Base-by-base conservation (phyloP, 2,329 filamentous ascomycete species). In the Paraphaeosphaeria sporulosa region DNA sequence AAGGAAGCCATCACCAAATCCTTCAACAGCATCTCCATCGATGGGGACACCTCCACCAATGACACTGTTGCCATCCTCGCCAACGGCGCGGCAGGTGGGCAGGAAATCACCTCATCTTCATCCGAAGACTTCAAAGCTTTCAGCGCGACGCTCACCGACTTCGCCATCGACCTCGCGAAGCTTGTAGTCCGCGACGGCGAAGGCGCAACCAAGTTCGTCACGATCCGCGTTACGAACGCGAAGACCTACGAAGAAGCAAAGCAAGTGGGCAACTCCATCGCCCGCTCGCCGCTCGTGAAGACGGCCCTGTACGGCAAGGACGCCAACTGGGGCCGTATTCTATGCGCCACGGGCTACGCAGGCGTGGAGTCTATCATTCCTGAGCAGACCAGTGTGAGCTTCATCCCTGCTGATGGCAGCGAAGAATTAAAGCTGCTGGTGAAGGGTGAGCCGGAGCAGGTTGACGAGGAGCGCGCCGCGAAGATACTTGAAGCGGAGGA, bases 191-290 rank as follows among this genome's bases (percentile, higher is more conserved):
- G 94, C 59, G 95, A 99, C 76, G 95, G 95, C 70, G 95, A 99
- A 80, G 95, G 95, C 59, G 95, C 95, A 4, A 99, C 95, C 57
- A 99, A 99, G 80, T 99, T 99, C 76, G 93, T 99, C 61, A 96
- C 93, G 5, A 92, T 99, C 69, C 90, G 89, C 61, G 92, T 98
- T 38, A 86, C 86, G 49, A 91, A 94, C 70, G 88, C 91, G 3
- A 83, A 87, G 0, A 86, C 86, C 49, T 88, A 92, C 72, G 82
- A 84, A 50, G 90, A 88, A 49, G 94, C 93, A 1, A 88, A 91
- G 58, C 86, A 89, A 73, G 89, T 97, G 62, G 95, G 94, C 12
- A 91, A 90, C 63, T 90, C 92, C 49, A 97, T 99, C 75, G 94
- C 95, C 17, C 88, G 90, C 53, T 97, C 93, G 0, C 93, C 95